A percentile compares a stretch with the other conserved stretches of the same genome.
Evolutionary conservation across 805 yeast genomes (phyloP).

Genomic region (Spathaspora hagerdaliae): DNA sequence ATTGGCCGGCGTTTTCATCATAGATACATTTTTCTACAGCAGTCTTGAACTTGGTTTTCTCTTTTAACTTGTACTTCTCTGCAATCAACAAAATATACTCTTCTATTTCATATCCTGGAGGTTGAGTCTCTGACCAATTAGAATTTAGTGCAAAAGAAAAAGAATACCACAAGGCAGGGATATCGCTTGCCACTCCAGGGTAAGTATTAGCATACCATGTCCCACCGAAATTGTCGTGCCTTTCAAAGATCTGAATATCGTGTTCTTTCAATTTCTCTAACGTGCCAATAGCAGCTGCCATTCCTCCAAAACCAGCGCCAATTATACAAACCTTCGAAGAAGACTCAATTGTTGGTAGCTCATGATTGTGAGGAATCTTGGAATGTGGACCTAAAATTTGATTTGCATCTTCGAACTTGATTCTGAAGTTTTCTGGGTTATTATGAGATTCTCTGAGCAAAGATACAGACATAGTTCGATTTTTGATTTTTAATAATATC

Average conservation of each 20-base stretch:
- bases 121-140: slow-evolving; percentile 35
- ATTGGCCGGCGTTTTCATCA: slow-evolving; percentile 19
- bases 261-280: slow-evolving; percentile 21
- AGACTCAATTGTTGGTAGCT: slow-evolving; percentile 17
- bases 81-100: slow-evolving; percentile 35
- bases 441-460: slow-evolving; percentile 27
- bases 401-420: slow-evolving; percentile 22
- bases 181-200: slow-evolving; percentile 44
- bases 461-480: slow-evolving; percentile 9
- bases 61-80: slow-evolving; percentile 20
- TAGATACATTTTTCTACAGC: slow-evolving; percentile 9
- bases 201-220: slow-evolving; percentile 45
- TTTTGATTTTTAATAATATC: not conserved
- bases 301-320: slow-evolving; percentile 41
- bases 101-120: slow-evolving; percentile 40
- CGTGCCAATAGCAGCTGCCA: slow-evolving; percentile 27
- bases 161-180: slow-evolving; percentile 41
- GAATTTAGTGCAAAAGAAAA: slow-evolving; percentile 28
- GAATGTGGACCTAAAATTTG: slow-evolving; percentile 21
- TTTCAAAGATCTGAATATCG: slow-evolving; percentile 34
- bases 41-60: slow-evolving; percentile 20
- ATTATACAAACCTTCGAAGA: slow-evolving; percentile 30
- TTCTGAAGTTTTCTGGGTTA: slow-evolving; percentile 28
- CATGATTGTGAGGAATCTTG: slow-evolving; percentile 11
- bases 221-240: slow-evolving; percentile 38